Evolutionary conservation across 2,329 filamentous ascomycete genomes (phyloP), one percentile per base, ranked within the genome.

Genomic region (Sphaerostilbella broomeana): DNA sequence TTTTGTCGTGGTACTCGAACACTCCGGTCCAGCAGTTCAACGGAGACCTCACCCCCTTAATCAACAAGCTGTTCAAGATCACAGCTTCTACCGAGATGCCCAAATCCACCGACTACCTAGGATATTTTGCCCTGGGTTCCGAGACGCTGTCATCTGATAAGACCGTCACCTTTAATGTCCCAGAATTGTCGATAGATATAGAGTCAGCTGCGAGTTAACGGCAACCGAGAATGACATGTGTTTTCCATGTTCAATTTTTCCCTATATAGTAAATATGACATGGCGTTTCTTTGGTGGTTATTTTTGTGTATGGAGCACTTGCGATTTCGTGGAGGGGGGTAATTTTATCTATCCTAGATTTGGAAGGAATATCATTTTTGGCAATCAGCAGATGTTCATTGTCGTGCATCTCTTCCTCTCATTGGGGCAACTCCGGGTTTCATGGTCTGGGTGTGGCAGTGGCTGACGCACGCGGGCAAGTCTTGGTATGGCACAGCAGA

Each of bases 41-140:
- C 9, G 70, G 67, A 31, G 69, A 75, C 45, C 53, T 77, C 9
- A 53, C 55, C 9, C 64, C 65, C 0, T 58, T 77, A 4, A 45
- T 76, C 25, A 59, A 61, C 3, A 56, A 61, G 36, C 61, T 70
- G 3, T 52, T 66, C 20, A 48, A 55, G 18, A 53, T 58, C 4
- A 38, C 52, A 9, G 44, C 55, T 22, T 68, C 61, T 45, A 57
- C 52, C 0, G 43, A 52, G 5, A 26, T 42, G n/a, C 40, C 40
- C 15, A 33, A 35, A 13, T 32, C 34, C 1, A 44, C 53, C 1
- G 65, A 72, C 48, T 75, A 72, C 50, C 52, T 77, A 13, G 72
- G 72, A 15, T 70, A 73, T 46, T 57, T 75, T 48, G 62, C 62
- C 31, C 69, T 76, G 45, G 73, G 73, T 16, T 66, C 67, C 11